Evolutionary conservation across 2,329 filamentous ascomycete genomes (phyloP).

Genomic region (Hypomyces rosellus): DNA sequence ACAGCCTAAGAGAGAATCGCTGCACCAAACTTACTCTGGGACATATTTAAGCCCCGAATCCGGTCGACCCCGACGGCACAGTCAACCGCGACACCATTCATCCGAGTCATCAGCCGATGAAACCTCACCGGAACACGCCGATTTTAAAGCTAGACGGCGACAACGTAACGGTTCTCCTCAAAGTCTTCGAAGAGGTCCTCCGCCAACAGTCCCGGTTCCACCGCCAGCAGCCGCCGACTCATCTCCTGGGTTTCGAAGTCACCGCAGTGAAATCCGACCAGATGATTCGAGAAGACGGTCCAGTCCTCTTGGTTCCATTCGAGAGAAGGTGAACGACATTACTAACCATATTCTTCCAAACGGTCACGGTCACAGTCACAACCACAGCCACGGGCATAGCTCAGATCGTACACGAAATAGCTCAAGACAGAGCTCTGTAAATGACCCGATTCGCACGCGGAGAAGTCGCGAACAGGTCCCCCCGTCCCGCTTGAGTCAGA

Average conservation of each 20-base stretch:
- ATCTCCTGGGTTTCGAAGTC: conserved; percentile 23
- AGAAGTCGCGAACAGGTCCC: conserved; percentile 35
- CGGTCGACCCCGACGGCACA: conserved; percentile 38
- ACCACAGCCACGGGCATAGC: conserved; percentile 17
- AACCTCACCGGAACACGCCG: conserved; percentile 14
- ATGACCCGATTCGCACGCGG: conserved; percentile 26
- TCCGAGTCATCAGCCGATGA: conserved; percentile 39
- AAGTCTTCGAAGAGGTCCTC: conserved; percentile 29
- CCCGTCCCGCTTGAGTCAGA: conserved; percentile 34
- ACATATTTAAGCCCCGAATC: conserved; percentile 30
- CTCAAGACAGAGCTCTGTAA: conserved; percentile 27
- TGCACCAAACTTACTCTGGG: conserved; percentile 21
- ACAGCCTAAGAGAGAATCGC: conserved; percentile 23
- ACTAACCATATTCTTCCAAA: conserved; percentile 38
- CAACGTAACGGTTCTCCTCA: conserved; percentile 23
- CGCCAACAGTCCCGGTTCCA: conserved; percentile 22
- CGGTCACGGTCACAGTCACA: conserved; percentile 22
- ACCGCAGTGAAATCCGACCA: conserved; percentile 27
- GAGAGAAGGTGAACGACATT: conserved; percentile 40
- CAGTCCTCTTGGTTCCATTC: conserved; percentile 33
- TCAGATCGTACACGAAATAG: conserved; percentile 32
- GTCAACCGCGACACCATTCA: conserved; percentile 40
- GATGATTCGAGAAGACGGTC: conserved; percentile 31
- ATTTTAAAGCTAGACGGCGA: conserved; percentile 21
- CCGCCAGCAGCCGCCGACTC: conserved; percentile 20